Evolutionary conservation across 2,329 filamentous ascomycete species (phyloP).

Genomic region (Pseudopithomyces maydicus): DNA sequence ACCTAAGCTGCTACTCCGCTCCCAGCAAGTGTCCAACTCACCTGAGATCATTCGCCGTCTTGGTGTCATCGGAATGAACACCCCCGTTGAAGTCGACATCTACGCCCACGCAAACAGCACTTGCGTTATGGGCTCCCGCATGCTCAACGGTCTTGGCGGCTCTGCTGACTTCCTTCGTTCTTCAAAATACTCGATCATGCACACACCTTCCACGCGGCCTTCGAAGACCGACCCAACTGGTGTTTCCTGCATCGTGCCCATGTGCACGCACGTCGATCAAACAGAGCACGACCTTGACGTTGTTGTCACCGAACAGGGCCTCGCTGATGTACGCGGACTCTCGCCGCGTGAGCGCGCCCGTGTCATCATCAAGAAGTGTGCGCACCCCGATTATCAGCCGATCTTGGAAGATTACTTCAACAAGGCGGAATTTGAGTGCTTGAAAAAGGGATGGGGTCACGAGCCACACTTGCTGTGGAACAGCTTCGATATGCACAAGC

Average conservation of each 20-base stretch:
- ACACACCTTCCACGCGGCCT: slow-evolving; percentile 81
- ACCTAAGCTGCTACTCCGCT: slow-evolving; percentile 81
- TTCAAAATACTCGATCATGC: slow-evolving; percentile 89
- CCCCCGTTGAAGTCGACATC: slow-evolving; percentile 90
- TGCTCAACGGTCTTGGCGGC: slow-evolving; percentile 84
- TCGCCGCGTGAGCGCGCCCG: slow-evolving; percentile 79
- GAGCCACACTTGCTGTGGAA: slow-evolving; percentile 88
- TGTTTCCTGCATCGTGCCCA: slow-evolving; percentile 87
- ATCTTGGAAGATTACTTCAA: slow-evolving; percentile 84
- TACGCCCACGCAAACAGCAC: slow-evolving; percentile 93
- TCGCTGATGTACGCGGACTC: slow-evolving; percentile 84
- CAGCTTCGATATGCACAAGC: slow-evolving; percentile 87
- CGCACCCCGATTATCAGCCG: slow-evolving; percentile 82
- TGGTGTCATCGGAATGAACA: slow-evolving; percentile 94
- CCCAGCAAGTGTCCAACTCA: slow-evolving; percentile 87
- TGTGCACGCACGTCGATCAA: slow-evolving; percentile 91
- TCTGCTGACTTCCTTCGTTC: slow-evolving; percentile 80
- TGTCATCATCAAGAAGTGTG: slow-evolving; percentile 85
- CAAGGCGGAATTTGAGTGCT: slow-evolving; percentile 83
- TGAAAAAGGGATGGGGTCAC: slow-evolving; percentile 86
- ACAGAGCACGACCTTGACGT: slow-evolving; percentile 92
- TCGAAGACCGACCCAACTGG: slow-evolving; percentile 82
- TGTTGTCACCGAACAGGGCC: slow-evolving; percentile 77
- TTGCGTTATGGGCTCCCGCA: slow-evolving; percentile 85
- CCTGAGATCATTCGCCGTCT: slow-evolving; percentile 88